Conservation (phyloP, 768 basidiomycete species). For the Mrakia frigida region DNA sequence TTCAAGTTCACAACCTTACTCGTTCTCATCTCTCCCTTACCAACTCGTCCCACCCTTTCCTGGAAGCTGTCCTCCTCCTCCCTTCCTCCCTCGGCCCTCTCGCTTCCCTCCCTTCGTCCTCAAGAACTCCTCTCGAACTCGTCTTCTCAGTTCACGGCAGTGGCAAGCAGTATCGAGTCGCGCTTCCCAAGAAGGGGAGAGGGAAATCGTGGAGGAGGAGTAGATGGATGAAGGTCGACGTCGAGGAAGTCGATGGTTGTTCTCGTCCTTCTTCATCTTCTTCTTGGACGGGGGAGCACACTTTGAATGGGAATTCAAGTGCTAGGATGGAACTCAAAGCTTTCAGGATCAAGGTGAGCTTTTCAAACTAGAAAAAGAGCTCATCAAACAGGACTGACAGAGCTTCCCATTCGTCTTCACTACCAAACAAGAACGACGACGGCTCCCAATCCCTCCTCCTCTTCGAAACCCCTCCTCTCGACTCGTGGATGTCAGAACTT, state of each 20-base stretch:
- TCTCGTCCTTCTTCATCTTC: neutral
- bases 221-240: neutral
- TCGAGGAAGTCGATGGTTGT: neutral
- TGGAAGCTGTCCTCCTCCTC: neutral
- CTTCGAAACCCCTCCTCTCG: neutral
- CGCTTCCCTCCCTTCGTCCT: conserved; percentile 1
- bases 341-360: conserved; percentile 17
- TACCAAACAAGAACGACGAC: neutral
- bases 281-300: neutral
- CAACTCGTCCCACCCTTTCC: conserved; percentile 12
- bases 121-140: neutral
- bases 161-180: neutral
- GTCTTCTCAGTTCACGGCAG: neutral
- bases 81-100: conserved; percentile 17
- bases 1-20: conserved; percentile 3
- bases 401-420: neutral
- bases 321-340: neutral
- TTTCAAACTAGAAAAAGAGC: too few species aligned
- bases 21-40: neutral
- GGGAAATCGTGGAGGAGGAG: neutral
- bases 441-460: conserved; percentile 7
- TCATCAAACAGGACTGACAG: neutral
- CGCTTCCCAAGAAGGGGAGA: neutral
- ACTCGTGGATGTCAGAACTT: conserved; percentile 49
- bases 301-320: neutral